Conservation (phyloP, 495 filamentous ascomycete species). For the Penicillium silybi region DNA sequence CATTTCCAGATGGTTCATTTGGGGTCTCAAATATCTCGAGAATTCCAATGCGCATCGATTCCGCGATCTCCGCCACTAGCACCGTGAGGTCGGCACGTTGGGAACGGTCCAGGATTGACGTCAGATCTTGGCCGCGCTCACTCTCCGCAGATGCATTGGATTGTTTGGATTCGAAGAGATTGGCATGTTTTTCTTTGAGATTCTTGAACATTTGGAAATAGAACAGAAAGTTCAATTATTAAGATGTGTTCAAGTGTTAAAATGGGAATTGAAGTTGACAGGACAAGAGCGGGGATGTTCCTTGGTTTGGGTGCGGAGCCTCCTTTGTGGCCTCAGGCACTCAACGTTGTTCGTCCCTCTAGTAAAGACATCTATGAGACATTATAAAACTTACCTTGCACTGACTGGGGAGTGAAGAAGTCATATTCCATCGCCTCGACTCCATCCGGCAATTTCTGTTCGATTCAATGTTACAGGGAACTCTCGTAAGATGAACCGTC, state of each 20-base stretch:
- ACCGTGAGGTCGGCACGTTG: conserved; percentile 48
- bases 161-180: conserved; percentile 30
- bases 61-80: conserved; percentile 39
- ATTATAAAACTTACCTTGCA: no score
- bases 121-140: conserved; percentile 42
- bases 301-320: neutral
- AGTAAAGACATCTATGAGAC: no score
- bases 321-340: conserved; percentile 4
- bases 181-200: conserved; percentile 37
- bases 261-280: neutral
- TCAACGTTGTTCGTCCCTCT: no score
- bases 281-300: conserved; percentile 2
- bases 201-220: conserved; percentile 33
- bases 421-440: conserved; percentile 36
- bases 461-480: conserved; percentile 34
- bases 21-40: conserved; percentile 37
- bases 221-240: neutral
- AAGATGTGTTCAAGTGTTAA: neutral
- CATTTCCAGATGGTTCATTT: neutral
- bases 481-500: conserved; percentile 50
- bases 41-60: conserved; percentile 43
- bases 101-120: conserved; percentile 46
- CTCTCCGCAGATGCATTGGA: conserved; percentile 19
- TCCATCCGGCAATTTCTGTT: conserved; percentile 22
- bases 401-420: conserved; percentile 40